Percentiles rank a stretch among this genome's conserved stretches.
These are phyloP conservation scores for Microcyclosporella mali DNA, from an alignment of 2,329 filamentous ascomycete species.

Conservation along the genomic window DNA sequence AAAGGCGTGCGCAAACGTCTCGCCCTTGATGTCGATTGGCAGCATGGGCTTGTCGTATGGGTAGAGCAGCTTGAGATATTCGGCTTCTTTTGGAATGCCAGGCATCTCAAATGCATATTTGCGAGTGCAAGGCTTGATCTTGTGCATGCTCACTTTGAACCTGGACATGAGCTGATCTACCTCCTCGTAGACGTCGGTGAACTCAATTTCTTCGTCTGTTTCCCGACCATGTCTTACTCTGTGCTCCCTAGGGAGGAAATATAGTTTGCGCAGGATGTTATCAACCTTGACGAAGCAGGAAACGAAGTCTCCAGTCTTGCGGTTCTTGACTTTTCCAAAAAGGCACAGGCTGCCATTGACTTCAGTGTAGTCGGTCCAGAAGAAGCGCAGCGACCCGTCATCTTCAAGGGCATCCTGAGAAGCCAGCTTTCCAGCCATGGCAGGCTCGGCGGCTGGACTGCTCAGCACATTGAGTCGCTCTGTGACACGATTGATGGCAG, in stretches of 20 bases:
- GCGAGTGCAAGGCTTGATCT: conserved; percentile 80
- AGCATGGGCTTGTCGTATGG: conserved; percentile 78
- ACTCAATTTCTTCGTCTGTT: conserved; percentile 71
- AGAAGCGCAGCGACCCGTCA: conserved; percentile 86
- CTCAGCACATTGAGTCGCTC: conserved; percentile 79
- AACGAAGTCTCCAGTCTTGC: conserved; percentile 67
- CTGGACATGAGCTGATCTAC: conserved; percentile 83
- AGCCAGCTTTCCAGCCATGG: conserved; percentile 70
- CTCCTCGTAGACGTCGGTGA: conserved; percentile 85
- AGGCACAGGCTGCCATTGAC: conserved; percentile 85
- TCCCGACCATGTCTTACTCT: conserved; percentile 56
- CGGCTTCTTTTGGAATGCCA: conserved; percentile 76
- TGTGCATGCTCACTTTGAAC: conserved; percentile 80
- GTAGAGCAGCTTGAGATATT: conserved; percentile 95
- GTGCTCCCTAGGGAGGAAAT: conserved; percentile 75
- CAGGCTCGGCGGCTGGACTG: conserved; percentile 59
- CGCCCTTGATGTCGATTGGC: conserved; percentile 63
- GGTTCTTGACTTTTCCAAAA: conserved; percentile 94
- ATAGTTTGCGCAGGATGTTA: conserved; percentile 87
- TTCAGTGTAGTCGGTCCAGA: conserved; percentile 96
- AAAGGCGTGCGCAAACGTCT: conserved; percentile 92
- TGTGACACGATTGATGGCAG: conserved; percentile 83
- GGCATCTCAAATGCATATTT: conserved; percentile 95
- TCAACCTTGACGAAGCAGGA: conserved; percentile 96
- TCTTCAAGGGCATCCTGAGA: conserved; percentile 83